Conservation (phyloP, 2,329 filamentous ascomycete species). For the Talaromyces sp. region DNA sequence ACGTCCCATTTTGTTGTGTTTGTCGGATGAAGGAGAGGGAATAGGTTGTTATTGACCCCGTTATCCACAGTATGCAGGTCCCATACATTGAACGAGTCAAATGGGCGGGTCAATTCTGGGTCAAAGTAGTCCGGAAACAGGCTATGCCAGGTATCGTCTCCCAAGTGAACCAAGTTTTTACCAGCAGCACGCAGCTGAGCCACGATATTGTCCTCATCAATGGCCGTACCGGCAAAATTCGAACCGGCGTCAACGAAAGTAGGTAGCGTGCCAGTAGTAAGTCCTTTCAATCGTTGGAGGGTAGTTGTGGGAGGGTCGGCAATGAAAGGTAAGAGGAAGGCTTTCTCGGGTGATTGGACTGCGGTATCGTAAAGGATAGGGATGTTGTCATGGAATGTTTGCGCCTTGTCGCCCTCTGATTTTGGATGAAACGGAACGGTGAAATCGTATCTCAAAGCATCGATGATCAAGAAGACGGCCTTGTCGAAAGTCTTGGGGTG, state of each 20-base stretch:
- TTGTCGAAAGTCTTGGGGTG: slow-evolving; percentile 91
- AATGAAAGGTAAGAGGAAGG: slow-evolving; percentile 90
- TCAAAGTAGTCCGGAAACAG: slow-evolving; percentile 94
- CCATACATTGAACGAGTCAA: slow-evolving; percentile 98
- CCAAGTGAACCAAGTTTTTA: slow-evolving; percentile 82
- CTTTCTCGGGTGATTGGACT: slow-evolving; percentile 67
- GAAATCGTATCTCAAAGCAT: slow-evolving; percentile 95
- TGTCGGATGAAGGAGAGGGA: slow-evolving; percentile 64
- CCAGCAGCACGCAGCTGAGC: slow-evolving; percentile 59
- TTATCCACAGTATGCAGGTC: slow-evolving; percentile 96
- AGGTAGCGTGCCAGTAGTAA: slow-evolving; percentile 91
- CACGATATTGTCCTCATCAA: slow-evolving; percentile 83
- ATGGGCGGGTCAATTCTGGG: slow-evolving; percentile 75
- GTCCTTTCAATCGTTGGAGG: slow-evolving; percentile 82
- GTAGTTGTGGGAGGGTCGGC: slow-evolving; percentile 94
- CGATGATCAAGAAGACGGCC: slow-evolving; percentile 83
- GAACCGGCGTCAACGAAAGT: slow-evolving; percentile 92
- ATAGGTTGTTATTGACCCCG: slow-evolving; percentile 82
- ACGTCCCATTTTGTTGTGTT: slow-evolving; percentile 78
- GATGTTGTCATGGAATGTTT: slow-evolving; percentile 80
- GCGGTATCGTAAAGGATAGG: slow-evolving; percentile 83
- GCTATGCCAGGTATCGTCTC: slow-evolving; percentile 96
- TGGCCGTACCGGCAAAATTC: slow-evolving; percentile 90
- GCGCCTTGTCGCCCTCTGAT: slow-evolving; percentile 40
- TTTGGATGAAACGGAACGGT: slow-evolving; percentile 67